Evolutionary conservation across 148 eudicot species (phyloP).

Genomic region (Cornus kousa): DNA sequence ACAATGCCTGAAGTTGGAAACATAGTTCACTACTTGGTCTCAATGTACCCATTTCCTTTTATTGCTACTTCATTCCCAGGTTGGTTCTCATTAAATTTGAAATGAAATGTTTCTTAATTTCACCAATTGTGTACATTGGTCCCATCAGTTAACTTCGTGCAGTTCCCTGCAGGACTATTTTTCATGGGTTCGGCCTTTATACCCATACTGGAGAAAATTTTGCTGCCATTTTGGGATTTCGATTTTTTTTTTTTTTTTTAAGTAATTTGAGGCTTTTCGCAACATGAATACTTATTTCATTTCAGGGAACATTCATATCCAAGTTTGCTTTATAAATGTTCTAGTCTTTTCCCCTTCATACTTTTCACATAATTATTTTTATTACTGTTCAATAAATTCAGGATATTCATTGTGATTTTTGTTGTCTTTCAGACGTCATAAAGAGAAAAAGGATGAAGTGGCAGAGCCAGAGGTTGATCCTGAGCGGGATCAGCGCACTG

Average conservation of each 20-base stretch:
- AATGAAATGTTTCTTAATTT: conserved; percentile 14
- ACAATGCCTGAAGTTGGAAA: conserved; percentile 30
- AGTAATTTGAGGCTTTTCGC: not conserved
- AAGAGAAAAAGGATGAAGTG: conserved; percentile 68
- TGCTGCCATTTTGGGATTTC: conserved; percentile 29
- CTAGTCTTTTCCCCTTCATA: not conserved
- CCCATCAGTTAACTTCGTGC: conserved; percentile 38
- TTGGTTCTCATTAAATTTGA: conserved; percentile 29
- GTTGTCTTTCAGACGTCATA: conserved; percentile 51
- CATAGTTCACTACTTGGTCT: conserved; percentile 23
- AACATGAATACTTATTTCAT: not conserved
- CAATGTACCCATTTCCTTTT: conserved; percentile 25
- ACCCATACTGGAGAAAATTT: conserved; percentile 37
- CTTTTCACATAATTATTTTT: not conserved
- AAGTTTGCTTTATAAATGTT: not conserved
- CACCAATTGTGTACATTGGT: conserved; percentile 13
- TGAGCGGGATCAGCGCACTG: conserved; percentile 90
- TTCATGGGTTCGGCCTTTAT: conserved; percentile 36
- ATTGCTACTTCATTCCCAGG: conserved; percentile 44
- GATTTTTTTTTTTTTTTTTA: conserved; percentile 3
- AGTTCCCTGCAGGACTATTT: conserved; percentile 58
- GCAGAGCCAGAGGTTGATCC: conserved; percentile 78
- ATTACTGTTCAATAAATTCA: conserved; percentile 7
- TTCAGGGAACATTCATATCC: not conserved
- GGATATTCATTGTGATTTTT: conserved; percentile 9